These are phyloP conservation scores for Barnettozyma pratensis DNA, from an alignment of 805 yeast genomes.

Conservation along the genomic window DNA sequence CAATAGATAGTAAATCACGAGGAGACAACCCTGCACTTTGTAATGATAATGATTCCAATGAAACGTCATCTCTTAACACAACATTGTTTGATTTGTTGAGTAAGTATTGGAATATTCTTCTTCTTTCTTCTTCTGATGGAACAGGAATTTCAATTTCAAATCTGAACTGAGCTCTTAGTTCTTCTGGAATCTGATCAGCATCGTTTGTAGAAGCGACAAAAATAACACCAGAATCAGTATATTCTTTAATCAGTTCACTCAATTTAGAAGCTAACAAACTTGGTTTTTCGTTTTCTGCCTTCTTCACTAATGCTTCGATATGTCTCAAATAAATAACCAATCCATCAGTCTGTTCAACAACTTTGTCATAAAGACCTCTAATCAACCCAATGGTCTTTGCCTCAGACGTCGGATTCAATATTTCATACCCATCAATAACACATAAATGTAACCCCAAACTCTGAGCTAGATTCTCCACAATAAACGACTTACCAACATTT, in stretches of 20 bases:
- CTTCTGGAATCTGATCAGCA: constrained; percentile 61
- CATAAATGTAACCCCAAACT: constrained; percentile 62
- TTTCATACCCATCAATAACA: constrained; percentile 64
- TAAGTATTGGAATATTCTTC: constrained; percentile 51
- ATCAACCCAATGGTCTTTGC: constrained; percentile 74
- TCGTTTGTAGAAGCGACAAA: constrained; percentile 67
- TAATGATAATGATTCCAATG: constrained; percentile 53
- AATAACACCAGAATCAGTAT: constrained; percentile 38
- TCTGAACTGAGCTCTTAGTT: constrained; percentile 60
- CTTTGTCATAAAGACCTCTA: constrained; percentile 69
- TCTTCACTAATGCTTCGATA: constrained; percentile 67
- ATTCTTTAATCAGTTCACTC: constrained; percentile 51
- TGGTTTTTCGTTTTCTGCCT: constrained; percentile 46
- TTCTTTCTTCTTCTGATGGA: constrained; percentile 75
- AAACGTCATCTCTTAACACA: constrained; percentile 44
- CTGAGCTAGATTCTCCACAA: constrained; percentile 49
- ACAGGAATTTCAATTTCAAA: constrained; percentile 75
- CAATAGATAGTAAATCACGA: constrained; percentile 67
- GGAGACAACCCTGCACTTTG: constrained; percentile 95
- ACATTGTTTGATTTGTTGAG: constrained; percentile 27
- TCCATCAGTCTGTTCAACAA: constrained; percentile 39
- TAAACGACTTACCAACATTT: constrained; percentile 73
- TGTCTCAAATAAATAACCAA: constrained; percentile 61
- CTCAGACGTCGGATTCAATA: constrained; percentile 65
- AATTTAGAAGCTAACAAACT: constrained; percentile 42